These are phyloP conservation scores for Zychaea mexicana DNA, from an alignment of 371 early-diverging fungal species.

Conservation along the genomic window DNA sequence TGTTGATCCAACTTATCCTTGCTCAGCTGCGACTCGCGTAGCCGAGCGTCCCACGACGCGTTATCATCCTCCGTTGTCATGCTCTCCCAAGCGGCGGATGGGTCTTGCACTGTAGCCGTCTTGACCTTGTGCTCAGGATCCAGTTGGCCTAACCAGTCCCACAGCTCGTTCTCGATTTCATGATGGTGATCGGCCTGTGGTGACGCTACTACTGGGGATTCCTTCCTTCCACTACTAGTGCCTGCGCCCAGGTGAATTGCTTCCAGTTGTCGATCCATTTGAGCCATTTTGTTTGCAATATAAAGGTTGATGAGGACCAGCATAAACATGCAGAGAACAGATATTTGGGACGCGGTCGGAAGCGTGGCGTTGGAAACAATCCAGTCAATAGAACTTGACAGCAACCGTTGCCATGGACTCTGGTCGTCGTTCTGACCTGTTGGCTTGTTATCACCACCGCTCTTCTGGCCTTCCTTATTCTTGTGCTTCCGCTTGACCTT, in stretches of 20 bases:
- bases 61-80: slow-evolving; percentile 8
- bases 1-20: slow-evolving; percentile 34
- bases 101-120: background rate
- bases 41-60: slow-evolving; percentile 6
- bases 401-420: background rate
- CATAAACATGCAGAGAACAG: slow-evolving; percentile 34
- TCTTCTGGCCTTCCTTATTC: slow-evolving; percentile 2
- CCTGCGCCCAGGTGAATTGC: slow-evolving; percentile 6
- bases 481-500: slow-evolving; percentile 14
- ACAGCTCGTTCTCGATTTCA: slow-evolving; percentile 22
- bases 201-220: background rate
- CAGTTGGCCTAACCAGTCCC: slow-evolving; percentile 28
- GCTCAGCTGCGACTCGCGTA: slow-evolving; percentile 19
- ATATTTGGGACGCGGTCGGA: slow-evolving; percentile 27
- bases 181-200: background rate
- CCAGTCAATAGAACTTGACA: slow-evolving; percentile 9
- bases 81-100: background rate
- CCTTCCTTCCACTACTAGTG: background rate
- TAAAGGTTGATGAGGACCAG: slow-evolving; percentile 39
- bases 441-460: background rate
- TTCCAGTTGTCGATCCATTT: slow-evolving; percentile 33
- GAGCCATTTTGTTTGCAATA: slow-evolving; percentile 43
- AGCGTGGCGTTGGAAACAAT: slow-evolving; percentile 13
- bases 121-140: slow-evolving; percentile 28
- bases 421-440: background rate